These are phyloP conservation scores for Tuber calosporum DNA, from an alignment of 495 filamentous ascomycete species.

Conservation along the genomic window DNA sequence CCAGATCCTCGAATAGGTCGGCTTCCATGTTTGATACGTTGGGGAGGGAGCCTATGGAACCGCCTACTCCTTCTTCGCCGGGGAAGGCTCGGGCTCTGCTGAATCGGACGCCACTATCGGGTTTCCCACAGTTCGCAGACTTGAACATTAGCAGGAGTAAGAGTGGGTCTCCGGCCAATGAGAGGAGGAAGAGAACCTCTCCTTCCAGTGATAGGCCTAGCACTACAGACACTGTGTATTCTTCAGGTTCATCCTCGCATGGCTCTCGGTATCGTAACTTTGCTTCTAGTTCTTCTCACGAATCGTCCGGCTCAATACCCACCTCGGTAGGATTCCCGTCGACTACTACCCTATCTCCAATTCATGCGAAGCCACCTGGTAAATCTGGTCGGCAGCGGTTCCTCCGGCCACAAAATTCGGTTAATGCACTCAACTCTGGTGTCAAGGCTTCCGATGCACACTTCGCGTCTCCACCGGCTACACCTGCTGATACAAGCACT, in stretches of 20 bases:
- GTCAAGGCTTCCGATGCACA: conserved; percentile 31
- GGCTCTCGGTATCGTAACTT: conserved; percentile 21
- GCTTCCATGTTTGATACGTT: conserved; percentile 27
- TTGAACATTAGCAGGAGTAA: conserved; percentile 31
- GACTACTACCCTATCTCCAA: conserved; percentile 25
- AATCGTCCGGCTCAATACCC: conserved; percentile 17
- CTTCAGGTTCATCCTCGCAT: conserved; percentile 22
- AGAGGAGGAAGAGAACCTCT: conserved; percentile 22
- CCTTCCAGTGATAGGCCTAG: conserved; percentile 20
- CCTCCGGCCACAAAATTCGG: conserved; percentile 37
- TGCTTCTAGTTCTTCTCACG: conserved; percentile 25
- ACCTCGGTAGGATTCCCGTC: conserved; percentile 39
- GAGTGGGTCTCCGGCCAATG: conserved; percentile 26
- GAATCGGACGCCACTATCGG: conserved; percentile 13
- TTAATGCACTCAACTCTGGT: conserved; percentile 33
- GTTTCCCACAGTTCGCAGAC: conserved; percentile 28
- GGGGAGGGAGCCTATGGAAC: conserved; percentile 32
- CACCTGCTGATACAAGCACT: conserved; percentile 56
- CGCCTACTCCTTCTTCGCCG: conserved; percentile 25
- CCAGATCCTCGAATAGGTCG: conserved; percentile 29
- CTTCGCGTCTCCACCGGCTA: conserved; percentile 45
- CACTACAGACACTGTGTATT: conserved; percentile 27
- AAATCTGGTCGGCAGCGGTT: conserved; percentile 34
- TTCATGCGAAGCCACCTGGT: conserved; percentile 17
- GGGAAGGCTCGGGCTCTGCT: conserved; percentile 25